phyloP scores from a whole-genome alignment of 2,329 filamentous ascomycete genomes.

The Sclerotinia nivalis region DNA sequence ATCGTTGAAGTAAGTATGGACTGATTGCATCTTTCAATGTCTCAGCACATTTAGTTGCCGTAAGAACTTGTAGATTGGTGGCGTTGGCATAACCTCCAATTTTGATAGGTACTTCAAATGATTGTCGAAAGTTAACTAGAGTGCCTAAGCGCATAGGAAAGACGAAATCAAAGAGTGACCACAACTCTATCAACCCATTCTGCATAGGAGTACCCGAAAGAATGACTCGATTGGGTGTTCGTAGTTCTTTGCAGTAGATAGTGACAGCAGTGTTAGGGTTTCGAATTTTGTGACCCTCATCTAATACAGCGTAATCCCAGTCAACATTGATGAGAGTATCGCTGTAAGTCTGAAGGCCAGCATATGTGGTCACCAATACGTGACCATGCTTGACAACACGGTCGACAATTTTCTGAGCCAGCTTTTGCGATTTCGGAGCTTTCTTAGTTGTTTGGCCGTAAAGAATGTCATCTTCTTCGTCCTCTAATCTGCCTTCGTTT shows the following conservation, averaged over 20 bases:
- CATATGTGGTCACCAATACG: constrained; percentile 93
- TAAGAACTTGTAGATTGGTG: constrained; percentile 90
- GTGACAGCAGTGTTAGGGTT: constrained; percentile 96
- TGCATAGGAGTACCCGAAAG: constrained; percentile 97
- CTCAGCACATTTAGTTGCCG: constrained; percentile 89
- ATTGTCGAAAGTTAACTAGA: constrained; percentile 82
- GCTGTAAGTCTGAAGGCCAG: constrained; percentile 89
- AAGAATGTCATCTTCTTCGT: constrained; percentile 51
- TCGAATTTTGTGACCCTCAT: constrained; percentile 97
- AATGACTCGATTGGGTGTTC: constrained; percentile 87
- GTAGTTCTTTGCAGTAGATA: constrained; percentile 89
- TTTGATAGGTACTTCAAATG: constrained; percentile 93
- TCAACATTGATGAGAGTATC: constrained; percentile 78
- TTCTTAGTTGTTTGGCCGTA: constrained; percentile 46
- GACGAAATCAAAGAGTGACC: constrained; percentile 97
- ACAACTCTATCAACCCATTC: constrained; percentile 91
- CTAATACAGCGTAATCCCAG: constrained; percentile 92
- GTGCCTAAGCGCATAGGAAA: constrained; percentile 95
- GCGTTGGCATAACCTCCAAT: constrained; percentile 95
- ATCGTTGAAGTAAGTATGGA: constrained; percentile 86
- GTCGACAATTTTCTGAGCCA: constrained; percentile 78
- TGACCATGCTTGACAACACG: constrained; percentile 82
- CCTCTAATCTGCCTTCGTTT: constrained; percentile 60
- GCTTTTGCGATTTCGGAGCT: constrained; percentile 59
- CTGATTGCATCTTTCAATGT: constrained; percentile 92